Conservation (phyloP, 1,284 basidiomycete genomes). For the Tylopilus sp. region DNA sequence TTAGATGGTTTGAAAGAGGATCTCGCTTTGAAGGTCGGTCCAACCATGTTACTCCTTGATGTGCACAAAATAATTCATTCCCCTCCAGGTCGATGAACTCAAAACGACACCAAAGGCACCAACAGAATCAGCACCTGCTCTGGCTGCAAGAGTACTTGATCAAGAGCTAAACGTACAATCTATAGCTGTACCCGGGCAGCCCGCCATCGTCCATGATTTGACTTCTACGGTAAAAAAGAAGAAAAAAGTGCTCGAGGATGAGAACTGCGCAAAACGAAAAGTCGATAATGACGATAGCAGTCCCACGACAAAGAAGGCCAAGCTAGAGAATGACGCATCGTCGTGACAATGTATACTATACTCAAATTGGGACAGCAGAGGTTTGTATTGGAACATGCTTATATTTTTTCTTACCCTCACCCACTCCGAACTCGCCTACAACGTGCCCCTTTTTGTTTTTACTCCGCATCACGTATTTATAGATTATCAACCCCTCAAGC, state of each 20-base stretch:
- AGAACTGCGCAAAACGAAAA: constrained; percentile 57
- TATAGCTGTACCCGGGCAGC: constrained; percentile 28
- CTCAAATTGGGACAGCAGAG: constrained; percentile 44
- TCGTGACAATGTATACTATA: constrained; percentile 14
- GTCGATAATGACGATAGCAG: constrained; percentile 55
- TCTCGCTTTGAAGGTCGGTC: constrained; percentile 70
- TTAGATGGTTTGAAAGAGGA: constrained; percentile 73
- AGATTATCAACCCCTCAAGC: constrained; percentile 89
- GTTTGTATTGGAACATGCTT: constrained; percentile 62
- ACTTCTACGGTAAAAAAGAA: constrained; percentile 84
- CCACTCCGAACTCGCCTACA: constrained; percentile 74
- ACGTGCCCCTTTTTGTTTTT: constrained; percentile 69
- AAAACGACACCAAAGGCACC: constrained; percentile 69
- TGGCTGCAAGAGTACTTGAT: constrained; percentile 68
- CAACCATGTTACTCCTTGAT: neutral
- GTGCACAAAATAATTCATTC: neutral
- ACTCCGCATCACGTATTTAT: constrained; percentile 90
- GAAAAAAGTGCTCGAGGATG: constrained; percentile 48
- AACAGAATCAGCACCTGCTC: constrained; percentile 53
- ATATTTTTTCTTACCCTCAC: constrained; percentile 71
- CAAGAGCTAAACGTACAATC: constrained; percentile 50
- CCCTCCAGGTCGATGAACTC: constrained; percentile 74
- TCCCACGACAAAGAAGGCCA: constrained; percentile 63
- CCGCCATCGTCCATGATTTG: constrained; percentile 67
- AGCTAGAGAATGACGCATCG: constrained; percentile 41